Percentiles rank a stretch among this genome's conserved stretches.
phyloP scores from a whole-genome alignment of 805 yeast species.

The Starmerella riodocensis region DNA sequence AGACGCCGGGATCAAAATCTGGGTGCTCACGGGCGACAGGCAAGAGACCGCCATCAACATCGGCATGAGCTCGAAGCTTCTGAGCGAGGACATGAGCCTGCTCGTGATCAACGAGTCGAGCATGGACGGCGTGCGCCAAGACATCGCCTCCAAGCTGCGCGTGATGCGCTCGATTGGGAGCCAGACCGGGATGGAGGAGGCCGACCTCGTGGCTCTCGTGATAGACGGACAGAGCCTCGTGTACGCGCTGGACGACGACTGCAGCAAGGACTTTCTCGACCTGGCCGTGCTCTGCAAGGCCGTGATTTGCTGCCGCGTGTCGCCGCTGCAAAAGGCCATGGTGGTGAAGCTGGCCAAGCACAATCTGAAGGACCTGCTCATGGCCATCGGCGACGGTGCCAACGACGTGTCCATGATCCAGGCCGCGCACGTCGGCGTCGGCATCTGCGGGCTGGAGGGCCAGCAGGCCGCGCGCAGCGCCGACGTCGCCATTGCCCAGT shows the following conservation, averaged over 20 bases:
- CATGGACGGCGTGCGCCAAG: slow-evolving; percentile 60
- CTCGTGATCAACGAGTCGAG: slow-evolving; percentile 78
- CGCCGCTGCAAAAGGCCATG: slow-evolving; percentile 91
- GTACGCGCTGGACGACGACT: slow-evolving; percentile 67
- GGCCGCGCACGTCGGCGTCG: slow-evolving; percentile 98
- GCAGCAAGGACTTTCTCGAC: slow-evolving; percentile 65
- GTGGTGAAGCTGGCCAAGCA: slow-evolving; percentile 90
- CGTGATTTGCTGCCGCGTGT: slow-evolving; percentile 94
- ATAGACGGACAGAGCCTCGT: slow-evolving; percentile 90
- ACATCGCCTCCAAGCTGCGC: slow-evolving; percentile 58
- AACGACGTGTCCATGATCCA: slow-evolving; percentile 98
- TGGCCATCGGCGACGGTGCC: slow-evolving; percentile 98
- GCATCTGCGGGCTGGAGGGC: slow-evolving; percentile 98
- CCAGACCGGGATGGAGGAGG: slow-evolving; percentile 45
- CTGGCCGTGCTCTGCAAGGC: slow-evolving; percentile 84
- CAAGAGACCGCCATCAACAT: slow-evolving; percentile 98
- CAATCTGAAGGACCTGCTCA: slow-evolving; percentile 46
- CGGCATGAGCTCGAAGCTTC: slow-evolving; percentile 91
- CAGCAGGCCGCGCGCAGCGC: slow-evolving; percentile 99
- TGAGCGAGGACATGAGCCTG: slow-evolving; percentile 92
- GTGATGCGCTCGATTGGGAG: slow-evolving; percentile 37
- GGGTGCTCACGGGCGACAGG: slow-evolving; percentile 97
- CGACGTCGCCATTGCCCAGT: slow-evolving; percentile 93
- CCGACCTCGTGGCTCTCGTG: slow-evolving; percentile 69
- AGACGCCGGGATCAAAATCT: slow-evolving; percentile 89